Evolutionary conservation across 306 rosid species (phyloP).

Genomic region (Glycyrrhiza uralensis): DNA sequence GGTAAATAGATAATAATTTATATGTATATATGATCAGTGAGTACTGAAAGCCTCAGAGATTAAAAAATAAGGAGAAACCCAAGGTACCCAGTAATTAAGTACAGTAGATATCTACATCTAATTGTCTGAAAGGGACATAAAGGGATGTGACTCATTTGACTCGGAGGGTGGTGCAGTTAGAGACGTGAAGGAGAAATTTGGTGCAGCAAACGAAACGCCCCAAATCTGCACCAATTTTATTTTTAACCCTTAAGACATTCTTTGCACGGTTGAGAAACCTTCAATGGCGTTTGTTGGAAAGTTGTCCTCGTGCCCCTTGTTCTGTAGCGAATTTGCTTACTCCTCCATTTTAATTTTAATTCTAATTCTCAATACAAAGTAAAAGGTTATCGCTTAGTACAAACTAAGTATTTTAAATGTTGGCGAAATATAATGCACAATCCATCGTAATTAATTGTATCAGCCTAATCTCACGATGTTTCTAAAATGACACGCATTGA

Average conservation of each 20-base stretch:
- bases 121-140: constrained; percentile 39
- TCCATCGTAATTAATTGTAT: not conserved
- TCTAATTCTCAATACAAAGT: constrained; percentile 34
- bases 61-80: constrained; percentile 29
- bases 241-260: constrained; percentile 32
- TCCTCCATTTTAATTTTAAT: constrained; percentile 4
- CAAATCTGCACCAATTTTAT: constrained; percentile 33
- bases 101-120: constrained; percentile 21
- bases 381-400: constrained; percentile 42
- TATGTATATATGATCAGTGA: not conserved
- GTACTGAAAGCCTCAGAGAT: constrained; percentile 6
- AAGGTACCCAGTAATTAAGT: too few relatives aligned
- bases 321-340: constrained; percentile 30
- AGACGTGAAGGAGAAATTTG: constrained; percentile 57
- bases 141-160: constrained; percentile 57
- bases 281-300: constrained; percentile 45
- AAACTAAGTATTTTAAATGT: constrained; percentile 25
- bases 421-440: constrained; percentile 3
- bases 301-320: constrained; percentile 53
- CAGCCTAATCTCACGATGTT: not conserved
- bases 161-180: constrained; percentile 75
- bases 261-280: constrained; percentile 57
- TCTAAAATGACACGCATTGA: not conserved
- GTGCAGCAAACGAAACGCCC: constrained; percentile 70
- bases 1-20: constrained; percentile 9